Evolutionary conservation across 2,329 filamentous ascomycete genomes (phyloP).

Genomic region (Alternaria infectoria): DNA sequence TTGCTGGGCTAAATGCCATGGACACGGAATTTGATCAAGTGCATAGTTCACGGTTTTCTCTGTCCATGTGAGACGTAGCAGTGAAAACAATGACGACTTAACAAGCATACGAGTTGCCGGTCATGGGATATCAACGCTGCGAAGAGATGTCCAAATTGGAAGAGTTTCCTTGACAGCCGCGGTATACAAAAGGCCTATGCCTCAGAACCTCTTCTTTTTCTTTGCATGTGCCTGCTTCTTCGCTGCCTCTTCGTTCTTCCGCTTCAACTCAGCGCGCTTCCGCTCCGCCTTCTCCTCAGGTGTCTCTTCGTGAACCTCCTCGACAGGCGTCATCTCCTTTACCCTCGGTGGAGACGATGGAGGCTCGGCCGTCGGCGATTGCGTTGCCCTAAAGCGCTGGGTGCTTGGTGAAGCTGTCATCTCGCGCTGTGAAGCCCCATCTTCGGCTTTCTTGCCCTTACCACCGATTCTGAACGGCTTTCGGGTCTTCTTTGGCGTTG

Average conservation of each 20-base stretch:
- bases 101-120: neutral
- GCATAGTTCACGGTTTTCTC: neutral
- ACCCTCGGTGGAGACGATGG: slow-evolving; percentile 14
- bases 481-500: slow-evolving; percentile 20
- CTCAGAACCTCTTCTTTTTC: slow-evolving; percentile 42
- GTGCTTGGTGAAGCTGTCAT: slow-evolving; percentile 6
- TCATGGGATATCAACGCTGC: neutral
- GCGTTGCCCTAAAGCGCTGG: slow-evolving; percentile 2
- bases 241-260: slow-evolving; percentile 58
- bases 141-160: too few relatives aligned
- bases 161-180: too few relatives aligned
- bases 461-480: slow-evolving; percentile 44
- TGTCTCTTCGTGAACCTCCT: slow-evolving; percentile 42
- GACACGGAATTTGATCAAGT: neutral
- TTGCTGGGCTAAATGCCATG: neutral
- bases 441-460: slow-evolving; percentile 23
- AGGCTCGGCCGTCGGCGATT: slow-evolving; percentile 12
- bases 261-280: slow-evolving; percentile 63
- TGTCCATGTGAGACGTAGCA: neutral
- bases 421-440: slow-evolving; percentile 5
- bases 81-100: neutral
- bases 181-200: too few relatives aligned
- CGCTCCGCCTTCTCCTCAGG: slow-evolving; percentile 61
- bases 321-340: slow-evolving; percentile 15
- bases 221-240: slow-evolving; percentile 57